Evolutionary conservation across 1,139 yeast species (phyloP), one percentile per base, ranked within the genome.

Genomic region (Kluyveromyces sp.): DNA sequence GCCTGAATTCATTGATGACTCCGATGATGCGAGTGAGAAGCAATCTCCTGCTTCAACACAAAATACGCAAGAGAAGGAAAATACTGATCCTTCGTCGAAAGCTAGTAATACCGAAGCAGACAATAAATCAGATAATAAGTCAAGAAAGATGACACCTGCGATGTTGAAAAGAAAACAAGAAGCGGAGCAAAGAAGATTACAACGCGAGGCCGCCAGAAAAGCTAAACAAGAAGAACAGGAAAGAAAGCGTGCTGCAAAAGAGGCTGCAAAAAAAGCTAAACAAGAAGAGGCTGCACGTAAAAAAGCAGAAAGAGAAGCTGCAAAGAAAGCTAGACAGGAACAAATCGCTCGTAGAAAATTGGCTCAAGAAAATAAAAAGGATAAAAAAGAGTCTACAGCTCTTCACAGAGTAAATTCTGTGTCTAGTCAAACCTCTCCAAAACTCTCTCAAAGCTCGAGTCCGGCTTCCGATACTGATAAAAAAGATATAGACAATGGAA

Each of bases 321-420:
- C 45, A 33, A 49, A 48, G 37, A 34, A 42, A 36, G 40, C 39
- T 25, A 30, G 39, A 36, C 44, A 43, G 45, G 51, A 43, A 51
- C 55, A 49, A 56, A n/a, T 31, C 25, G 33, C 38, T 10, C 34
- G 28, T 10, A 45, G 37, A 29, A 41, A 45, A 29, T 41, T 42
- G 3, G 51, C 39, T 28, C 58, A 1, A 56, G 57, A 30, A 54
- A 59, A 47, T n/a, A 46, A 37, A 31, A 47, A 32, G 29, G 45
- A 34, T 30, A 7, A 36, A 8, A 42, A 43, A 34, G 37, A 35
- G 38, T 30, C 45, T 46, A 34, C 21, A 15, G 21, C 21, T 15
- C 21, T 15, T 15, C 21, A 15, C 21, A 15, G 21, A 15, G 21
- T 15, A 15, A 15, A 15, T 15, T 15, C 21, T 15, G 21, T 15